These are phyloP conservation scores for Leptographium wingfieldii DNA, from an alignment of 2,329 filamentous ascomycete genomes.

Conservation along the genomic window DNA sequence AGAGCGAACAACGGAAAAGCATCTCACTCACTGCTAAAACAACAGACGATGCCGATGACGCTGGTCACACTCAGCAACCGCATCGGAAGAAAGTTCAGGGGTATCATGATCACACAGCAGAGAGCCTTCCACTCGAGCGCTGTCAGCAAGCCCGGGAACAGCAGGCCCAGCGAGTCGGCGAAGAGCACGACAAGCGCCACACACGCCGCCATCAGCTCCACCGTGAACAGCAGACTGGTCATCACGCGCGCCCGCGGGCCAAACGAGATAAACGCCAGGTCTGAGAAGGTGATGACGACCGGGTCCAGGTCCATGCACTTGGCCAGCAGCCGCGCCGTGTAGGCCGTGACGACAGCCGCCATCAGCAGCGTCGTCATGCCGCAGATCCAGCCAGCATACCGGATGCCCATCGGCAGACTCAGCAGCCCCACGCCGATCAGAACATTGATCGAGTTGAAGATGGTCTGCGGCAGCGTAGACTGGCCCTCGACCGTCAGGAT, in stretches of 20 bases:
- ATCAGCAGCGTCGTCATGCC: constrained; percentile 64
- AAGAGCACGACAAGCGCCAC: constrained; percentile 90
- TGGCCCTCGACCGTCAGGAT: constrained; percentile 79
- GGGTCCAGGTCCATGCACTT: constrained; percentile 81
- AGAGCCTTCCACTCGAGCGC: constrained; percentile 72
- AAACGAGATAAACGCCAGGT: constrained; percentile 84
- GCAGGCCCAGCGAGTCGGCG: constrained; percentile 69
- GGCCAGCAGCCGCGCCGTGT: constrained; percentile 74
- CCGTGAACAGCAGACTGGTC: constrained; percentile 73
- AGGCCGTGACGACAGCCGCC: constrained; percentile 64
- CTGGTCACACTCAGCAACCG: constrained; percentile 80
- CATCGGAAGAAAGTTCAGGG: constrained; percentile 74
- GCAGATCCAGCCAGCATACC: constrained; percentile 78
- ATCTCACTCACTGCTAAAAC: constrained; percentile 62
- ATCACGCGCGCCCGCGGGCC: constrained; percentile 68
- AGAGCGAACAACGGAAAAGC: neutral
- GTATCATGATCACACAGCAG: constrained; percentile 65
- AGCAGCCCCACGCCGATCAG: constrained; percentile 83
- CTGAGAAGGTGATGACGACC: constrained; percentile 84
- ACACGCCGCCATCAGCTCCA: constrained; percentile 79
- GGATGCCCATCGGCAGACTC: constrained; percentile 76
- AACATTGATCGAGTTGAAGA: constrained; percentile 94
- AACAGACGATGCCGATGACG: constrained; percentile 82
- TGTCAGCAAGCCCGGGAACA: constrained; percentile 57
- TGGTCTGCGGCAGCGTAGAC: constrained; percentile 88